Evolutionary conservation across 768 basidiomycete species (phyloP), one percentile per base, ranked within the genome.

Genomic region (Boletus vinaceobasis): DNA sequence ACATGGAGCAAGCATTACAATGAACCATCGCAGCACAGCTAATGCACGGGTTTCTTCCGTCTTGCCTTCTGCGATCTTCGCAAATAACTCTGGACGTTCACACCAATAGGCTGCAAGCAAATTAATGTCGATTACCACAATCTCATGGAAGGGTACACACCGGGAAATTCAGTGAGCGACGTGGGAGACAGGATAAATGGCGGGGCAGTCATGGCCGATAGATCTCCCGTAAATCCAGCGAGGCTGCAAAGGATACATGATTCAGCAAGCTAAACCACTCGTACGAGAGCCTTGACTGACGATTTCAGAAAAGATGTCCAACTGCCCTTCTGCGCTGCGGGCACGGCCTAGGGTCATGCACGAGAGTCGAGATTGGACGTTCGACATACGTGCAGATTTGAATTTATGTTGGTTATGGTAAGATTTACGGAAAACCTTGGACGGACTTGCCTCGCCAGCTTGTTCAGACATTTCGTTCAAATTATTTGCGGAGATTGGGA

Each of bases 21-120:
- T 90, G 74, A 98, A 99, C 96, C 96, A 99, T 63, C 81, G 83
- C 43, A 98, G 78, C n/a, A 98, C 92, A 7, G 85, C 82, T 48
- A 90, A 75, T 3, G 85, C 79, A 47, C 94, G 79, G 2, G 85
- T 84, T 69, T 94, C 87, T 31, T 85, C 81, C 13, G 81, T 83
- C 66, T 77, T 78, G 5, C 86, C 92, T 60, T 87, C 85, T 19
- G 87, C 83, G 67, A 98, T 98, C 21, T 83, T 84, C 4, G 93
- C 84, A 65, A 99, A 98, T 50, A 93, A 76, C 50, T 86, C 86
- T 27, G 93, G 93, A 48, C 90, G 89, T 70, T 98, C 96, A 66
- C 93, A 92, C 96, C 96, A 98, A 73, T 98, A 97, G 0, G 94
- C 94, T 91, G 59, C 23, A 39, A 26, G 46, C 17, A 38, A 19